Base-by-base conservation (phyloP, 176 grass and related monocot species). In the Phragmites australis region DNA sequence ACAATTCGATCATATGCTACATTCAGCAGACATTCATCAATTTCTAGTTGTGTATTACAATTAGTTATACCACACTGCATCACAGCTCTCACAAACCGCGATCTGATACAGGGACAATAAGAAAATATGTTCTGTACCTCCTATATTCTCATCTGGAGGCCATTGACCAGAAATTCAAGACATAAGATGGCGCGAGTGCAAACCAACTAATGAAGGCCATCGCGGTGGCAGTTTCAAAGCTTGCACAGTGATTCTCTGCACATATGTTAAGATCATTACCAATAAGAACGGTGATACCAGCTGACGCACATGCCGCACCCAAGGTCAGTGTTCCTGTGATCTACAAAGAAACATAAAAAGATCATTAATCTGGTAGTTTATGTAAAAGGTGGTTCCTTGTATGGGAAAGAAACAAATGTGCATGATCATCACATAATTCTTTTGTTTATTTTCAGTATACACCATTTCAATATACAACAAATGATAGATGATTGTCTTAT, bases 141-240 rank as follows among this genome's bases (percentile, higher is more conserved):
- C 19, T 60, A 27, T 79, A 5, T 61, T 70, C 48, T 88, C 81
- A 97, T 68, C 85, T 89, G n/a, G 89, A 82, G 60, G 85, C 94
- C 77, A 94, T 78, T 19, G 92, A 88, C 94, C 92, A 92, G 74
- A 97, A 97, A 86, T 97, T 97, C 42, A 97, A 80, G 75, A 94
- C 62, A 58, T 87, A 97, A 6, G 94, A 94, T 3, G 92, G 94
- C 0, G 89, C 93, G 32, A 94, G 85, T 4, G 94, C 94, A 77
- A 97, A 97, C 94, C 94, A 97, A 74, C 91, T 92, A 53, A 97
- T 83, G 69, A 97, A 97, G 76, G 94, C 89, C 94, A 97, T 90
- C 6, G 89, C 89, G 1, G 92, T 89, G 44, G 94, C 92, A 41
- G 87, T 94, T 57, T 92, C 92, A 46, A 97, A 97, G 72, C 87